Evolutionary conservation across 1,139 yeast species (phyloP).

Genomic region (Blastobotrys persicus): DNA sequence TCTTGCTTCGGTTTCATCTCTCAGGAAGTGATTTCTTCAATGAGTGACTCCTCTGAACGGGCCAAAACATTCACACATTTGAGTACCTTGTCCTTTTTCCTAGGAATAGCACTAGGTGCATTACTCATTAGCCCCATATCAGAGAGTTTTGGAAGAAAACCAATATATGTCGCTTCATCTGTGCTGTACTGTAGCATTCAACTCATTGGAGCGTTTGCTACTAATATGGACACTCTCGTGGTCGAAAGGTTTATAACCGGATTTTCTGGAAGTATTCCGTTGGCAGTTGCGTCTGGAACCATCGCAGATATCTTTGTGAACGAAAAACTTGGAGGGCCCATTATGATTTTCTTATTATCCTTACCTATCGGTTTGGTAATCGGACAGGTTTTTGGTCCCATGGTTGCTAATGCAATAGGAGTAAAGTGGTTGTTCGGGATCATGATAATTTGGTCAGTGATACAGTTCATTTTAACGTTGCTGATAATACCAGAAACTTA

Average conservation of each 20-base stretch:
- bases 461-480: conserved; percentile 46
- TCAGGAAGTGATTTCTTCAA: conserved; percentile 10
- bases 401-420: conserved; percentile 48
- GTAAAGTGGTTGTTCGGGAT: conserved; percentile 55
- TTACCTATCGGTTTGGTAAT: conserved; percentile 66
- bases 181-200: conserved; percentile 53
- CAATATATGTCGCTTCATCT: conserved; percentile 42
- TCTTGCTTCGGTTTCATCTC: conserved; percentile 11
- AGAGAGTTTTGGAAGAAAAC: conserved; percentile 59
- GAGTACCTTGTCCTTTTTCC: conserved; percentile 57
- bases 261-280: conserved; percentile 55
- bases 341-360: conserved; percentile 58
- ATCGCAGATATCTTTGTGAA: conserved; percentile 15
- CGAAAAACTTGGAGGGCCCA: conserved; percentile 50
- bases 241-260: conserved; percentile 63
- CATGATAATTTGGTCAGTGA: conserved; percentile 61
- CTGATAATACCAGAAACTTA: conserved; percentile 62
- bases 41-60: conserved; percentile 7
- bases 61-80: conserved; percentile 40
- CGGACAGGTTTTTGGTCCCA: conserved; percentile 63
- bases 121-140: conserved; percentile 62
- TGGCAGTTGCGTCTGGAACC: conserved; percentile 12
- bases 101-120: conserved; percentile 66
- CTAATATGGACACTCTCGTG: conserved; percentile 27
- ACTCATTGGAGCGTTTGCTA: conserved; percentile 53